phyloP scores from a whole-genome alignment of 139 green algal species.

The Coelastrella sp. region DNA sequence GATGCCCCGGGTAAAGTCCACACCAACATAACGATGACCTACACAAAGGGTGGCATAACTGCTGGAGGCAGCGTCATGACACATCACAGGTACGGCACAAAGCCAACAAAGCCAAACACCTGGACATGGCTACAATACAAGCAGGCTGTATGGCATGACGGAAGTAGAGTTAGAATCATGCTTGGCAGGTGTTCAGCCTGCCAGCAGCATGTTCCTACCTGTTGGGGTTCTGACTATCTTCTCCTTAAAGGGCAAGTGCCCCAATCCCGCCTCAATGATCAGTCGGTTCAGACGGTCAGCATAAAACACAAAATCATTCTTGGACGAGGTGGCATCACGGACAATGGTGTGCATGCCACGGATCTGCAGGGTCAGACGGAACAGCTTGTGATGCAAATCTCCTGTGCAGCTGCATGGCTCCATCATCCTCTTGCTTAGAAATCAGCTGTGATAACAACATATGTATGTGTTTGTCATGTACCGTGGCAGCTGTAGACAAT shows the following conservation, averaged over 20 bases:
- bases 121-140: no score
- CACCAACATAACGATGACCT: slow-evolving; percentile 89
- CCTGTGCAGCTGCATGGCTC: no score
- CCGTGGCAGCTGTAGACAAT: background rate
- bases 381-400: no score
- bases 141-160: no score
- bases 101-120: no score
- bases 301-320: slow-evolving; percentile 97
- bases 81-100: no score
- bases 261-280: slow-evolving; percentile 90
- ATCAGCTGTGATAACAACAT: no score
- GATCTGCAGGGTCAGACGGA: slow-evolving; percentile 56
- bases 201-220: slow-evolving; percentile 30
- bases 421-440: no score
- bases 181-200: no score
- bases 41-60: background rate
- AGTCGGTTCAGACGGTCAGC: slow-evolving; percentile 66
- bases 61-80: no score
- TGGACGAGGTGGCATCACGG: slow-evolving; percentile 81
- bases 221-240: slow-evolving; percentile 91
- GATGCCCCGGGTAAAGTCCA: slow-evolving; percentile 95
- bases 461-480: no score
- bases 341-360: slow-evolving; percentile 99
- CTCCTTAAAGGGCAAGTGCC: slow-evolving; percentile 95
- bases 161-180: no score